Evolutionary conservation across 208 protist genomes (phyloP).

Genomic region (Phytomonas sp.): DNA sequence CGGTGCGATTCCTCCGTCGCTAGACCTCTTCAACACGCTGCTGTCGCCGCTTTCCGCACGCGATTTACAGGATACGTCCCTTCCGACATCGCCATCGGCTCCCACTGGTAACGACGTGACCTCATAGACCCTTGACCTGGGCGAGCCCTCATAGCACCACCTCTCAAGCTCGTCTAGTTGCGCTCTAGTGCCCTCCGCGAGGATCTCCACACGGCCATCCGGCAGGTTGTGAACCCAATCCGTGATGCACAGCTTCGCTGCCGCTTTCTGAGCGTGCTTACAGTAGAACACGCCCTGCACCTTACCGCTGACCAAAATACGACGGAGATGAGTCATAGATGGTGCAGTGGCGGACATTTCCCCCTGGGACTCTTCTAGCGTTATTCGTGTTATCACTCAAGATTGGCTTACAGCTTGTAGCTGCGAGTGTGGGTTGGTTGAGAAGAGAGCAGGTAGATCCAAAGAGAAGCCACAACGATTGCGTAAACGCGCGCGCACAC

Average conservation of each 20-base stretch:
- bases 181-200: constrained; percentile 47
- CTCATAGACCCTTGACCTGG: constrained; percentile 39
- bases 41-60: neutral
- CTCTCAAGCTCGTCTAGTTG: constrained; percentile 33
- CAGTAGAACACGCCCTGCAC: constrained; percentile 89
- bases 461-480: neutral
- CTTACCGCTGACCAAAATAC: constrained; percentile 63
- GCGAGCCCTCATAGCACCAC: constrained; percentile 77
- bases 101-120: constrained; percentile 10
- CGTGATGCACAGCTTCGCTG: constrained; percentile 35
- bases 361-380: neutral
- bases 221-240: constrained; percentile 77
- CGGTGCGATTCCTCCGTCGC: neutral
- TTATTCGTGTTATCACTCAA: neutral
- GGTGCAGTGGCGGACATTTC: neutral
- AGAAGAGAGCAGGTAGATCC: neutral
- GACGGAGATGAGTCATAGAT: constrained; percentile 10
- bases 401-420: neutral
- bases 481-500: neutral
- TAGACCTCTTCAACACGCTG: neutral
- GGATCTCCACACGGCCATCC: constrained; percentile 68
- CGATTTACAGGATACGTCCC: neutral
- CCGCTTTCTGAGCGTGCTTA: constrained; percentile 62
- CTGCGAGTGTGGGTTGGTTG: neutral
- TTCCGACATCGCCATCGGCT: neutral